Evolutionary conservation across 2,329 filamentous ascomycete genomes (phyloP).

Genomic region (Penicillium sp.): DNA sequence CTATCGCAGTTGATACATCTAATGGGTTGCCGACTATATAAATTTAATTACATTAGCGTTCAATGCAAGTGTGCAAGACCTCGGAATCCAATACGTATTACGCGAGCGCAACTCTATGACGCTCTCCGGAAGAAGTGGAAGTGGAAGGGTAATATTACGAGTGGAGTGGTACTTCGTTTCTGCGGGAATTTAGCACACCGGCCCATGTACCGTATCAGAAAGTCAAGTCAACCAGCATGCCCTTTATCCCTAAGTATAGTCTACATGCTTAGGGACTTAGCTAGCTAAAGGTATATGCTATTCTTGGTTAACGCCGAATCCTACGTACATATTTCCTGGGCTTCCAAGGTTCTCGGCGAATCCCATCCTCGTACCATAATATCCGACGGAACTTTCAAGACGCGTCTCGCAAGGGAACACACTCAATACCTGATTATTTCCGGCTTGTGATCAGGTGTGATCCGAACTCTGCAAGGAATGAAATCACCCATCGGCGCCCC

Average conservation of each 20-base stretch:
- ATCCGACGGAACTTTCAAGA: not conserved
- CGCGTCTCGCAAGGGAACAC: not conserved
- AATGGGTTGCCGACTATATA: not conserved
- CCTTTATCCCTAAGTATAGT: not conserved
- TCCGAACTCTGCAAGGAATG: constrained; percentile 10
- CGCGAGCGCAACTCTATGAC: constrained; percentile 16
- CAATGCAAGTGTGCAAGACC: not conserved
- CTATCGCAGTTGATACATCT: not conserved
- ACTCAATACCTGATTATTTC: not conserved
- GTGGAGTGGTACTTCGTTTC: constrained; percentile 6
- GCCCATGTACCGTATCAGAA: constrained; percentile 1
- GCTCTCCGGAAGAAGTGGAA: constrained; percentile 16
- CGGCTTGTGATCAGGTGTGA: constrained; percentile 21
- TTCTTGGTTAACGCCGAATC: not conserved
- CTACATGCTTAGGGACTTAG: not conserved
- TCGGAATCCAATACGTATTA: not conserved
- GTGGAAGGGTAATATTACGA: constrained; percentile 11
- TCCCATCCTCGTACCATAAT: not conserved
- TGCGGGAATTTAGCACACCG: not conserved
- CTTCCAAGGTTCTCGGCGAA: not conserved
- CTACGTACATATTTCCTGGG: not conserved
- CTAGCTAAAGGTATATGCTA: not conserved
- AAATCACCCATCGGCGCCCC: not conserved
- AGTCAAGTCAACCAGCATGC: not conserved
- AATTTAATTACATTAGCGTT: not conserved